Conservation (phyloP, 2,329 filamentous ascomycete genomes). For the Graphium sp. region DNA sequence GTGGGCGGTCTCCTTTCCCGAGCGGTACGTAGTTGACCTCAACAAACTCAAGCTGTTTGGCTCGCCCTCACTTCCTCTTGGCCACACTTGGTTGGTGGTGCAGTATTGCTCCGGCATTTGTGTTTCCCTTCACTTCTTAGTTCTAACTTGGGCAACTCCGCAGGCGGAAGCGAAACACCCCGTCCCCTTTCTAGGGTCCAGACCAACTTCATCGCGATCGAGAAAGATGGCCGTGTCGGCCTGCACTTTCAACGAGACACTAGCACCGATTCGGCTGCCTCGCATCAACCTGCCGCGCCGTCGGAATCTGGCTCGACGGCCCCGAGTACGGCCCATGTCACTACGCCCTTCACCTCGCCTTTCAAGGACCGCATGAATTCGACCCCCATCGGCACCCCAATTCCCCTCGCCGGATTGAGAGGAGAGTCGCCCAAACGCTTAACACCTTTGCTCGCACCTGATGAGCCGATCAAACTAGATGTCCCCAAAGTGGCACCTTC, state of each 20-base stretch:
- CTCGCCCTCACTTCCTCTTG: slow-evolving; percentile 2
- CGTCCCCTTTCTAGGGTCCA: slow-evolving; percentile 59
- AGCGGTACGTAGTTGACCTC: slow-evolving; percentile 21
- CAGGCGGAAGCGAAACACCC: slow-evolving; percentile 28
- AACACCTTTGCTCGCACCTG: no score
- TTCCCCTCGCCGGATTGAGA: no score
- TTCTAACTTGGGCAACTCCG: slow-evolving; percentile 8
- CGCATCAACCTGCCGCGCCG: background rate
- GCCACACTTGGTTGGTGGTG: no score
- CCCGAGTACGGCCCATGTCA: background rate
- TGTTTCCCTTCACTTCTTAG: slow-evolving; percentile 9
- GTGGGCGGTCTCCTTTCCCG: slow-evolving; percentile 48
- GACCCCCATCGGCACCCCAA: background rate
- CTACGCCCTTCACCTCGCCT: slow-evolving; percentile 1
- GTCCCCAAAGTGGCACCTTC: no score
- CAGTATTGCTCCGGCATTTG: no score
- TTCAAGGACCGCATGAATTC: slow-evolving; percentile 2
- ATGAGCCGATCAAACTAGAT: no score
- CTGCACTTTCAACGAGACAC: slow-evolving; percentile 26
- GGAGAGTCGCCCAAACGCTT: no score
- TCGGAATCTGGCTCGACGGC: slow-evolving; percentile 1
- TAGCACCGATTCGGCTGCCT: slow-evolving; percentile 22
- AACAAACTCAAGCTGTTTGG: slow-evolving; percentile 2
- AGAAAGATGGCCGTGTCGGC: slow-evolving; percentile 43
- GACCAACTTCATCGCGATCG: slow-evolving; percentile 59